phyloP scores from a whole-genome alignment of 2,329 filamentous ascomycete genomes.

The Xylaria polymorpha region DNA sequence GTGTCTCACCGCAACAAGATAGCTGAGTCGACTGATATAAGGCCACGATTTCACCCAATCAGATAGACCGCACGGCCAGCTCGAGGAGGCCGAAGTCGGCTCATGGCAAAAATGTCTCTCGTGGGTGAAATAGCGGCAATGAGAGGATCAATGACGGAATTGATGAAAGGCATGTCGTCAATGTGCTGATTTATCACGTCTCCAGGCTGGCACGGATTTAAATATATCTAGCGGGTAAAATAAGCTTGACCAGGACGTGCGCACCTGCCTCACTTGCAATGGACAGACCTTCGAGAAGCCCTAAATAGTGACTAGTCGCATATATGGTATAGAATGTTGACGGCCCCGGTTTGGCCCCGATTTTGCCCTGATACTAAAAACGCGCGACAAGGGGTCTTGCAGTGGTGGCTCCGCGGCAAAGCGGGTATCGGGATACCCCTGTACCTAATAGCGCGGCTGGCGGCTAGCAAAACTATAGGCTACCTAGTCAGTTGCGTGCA shows the following conservation, averaged over 20 bases:
- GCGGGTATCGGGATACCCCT: too few relatives aligned
- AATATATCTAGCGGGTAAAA: slow-evolving; percentile 5
- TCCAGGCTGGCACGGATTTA: background rate
- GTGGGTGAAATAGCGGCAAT: slow-evolving; percentile 16
- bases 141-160: slow-evolving; percentile 35
- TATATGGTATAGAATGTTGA: slow-evolving; percentile 10
- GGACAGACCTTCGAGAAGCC: background rate
- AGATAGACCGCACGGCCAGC: background rate
- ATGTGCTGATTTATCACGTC: slow-evolving; percentile 6
- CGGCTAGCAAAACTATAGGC: background rate
- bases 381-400: background rate
- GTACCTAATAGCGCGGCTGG: background rate
- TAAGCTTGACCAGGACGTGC: background rate
- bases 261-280: too few relatives aligned
- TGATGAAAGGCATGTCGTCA: slow-evolving; percentile 37
- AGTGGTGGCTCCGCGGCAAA: background rate
- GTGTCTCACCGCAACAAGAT: slow-evolving; percentile 30
- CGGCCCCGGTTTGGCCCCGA: background rate
- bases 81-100: slow-evolving; percentile 28
- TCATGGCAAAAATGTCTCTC: slow-evolving; percentile 5
- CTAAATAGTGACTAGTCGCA: slow-evolving; percentile 14
- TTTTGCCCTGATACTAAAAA: background rate
- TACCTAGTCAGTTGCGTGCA: background rate
- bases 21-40: slow-evolving; percentile 19
- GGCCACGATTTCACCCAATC: slow-evolving; percentile 25